A percentile compares a stretch with the other conserved stretches of the same genome.
Conservation (phyloP, 345 rosid genomes). For the Eucalyptus cloeziana region DNA sequence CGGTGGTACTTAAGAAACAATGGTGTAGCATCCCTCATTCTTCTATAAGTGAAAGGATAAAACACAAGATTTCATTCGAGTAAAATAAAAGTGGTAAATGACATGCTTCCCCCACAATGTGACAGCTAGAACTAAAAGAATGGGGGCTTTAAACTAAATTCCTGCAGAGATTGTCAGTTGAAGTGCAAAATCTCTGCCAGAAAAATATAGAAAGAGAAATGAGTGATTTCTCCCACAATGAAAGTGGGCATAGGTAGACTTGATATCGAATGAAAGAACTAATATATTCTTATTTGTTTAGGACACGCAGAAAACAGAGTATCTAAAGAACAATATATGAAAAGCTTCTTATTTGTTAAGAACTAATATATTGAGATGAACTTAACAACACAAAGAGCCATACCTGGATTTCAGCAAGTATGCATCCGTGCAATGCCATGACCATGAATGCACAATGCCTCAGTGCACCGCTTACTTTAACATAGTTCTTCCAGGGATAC, state of each 20-base stretch:
- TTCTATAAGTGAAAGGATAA: background rate
- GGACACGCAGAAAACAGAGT: background rate
- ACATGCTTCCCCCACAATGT: background rate
- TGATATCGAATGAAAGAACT: background rate
- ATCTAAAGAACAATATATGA: background rate
- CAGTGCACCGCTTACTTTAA: constrained; percentile 77
- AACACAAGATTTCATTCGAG: background rate
- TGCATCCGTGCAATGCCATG: constrained; percentile 92
- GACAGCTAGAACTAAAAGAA: background rate
- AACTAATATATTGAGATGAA: background rate
- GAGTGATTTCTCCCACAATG: background rate
- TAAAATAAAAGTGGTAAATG: background rate
- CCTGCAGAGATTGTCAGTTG: background rate
- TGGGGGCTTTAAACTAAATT: background rate
- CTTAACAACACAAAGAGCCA: background rate
- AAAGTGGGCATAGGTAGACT: background rate
- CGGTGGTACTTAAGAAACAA: background rate
- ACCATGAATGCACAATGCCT: constrained; percentile 94
- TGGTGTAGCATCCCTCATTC: background rate
- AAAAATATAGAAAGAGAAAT: background rate
- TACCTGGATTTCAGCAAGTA: constrained; percentile 95
- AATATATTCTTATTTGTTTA: background rate
- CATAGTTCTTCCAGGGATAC: constrained; percentile 90
- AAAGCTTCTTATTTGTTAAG: background rate
- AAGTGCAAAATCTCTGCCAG: background rate